phyloP scores from a whole-genome alignment of 768 basidiomycete genomes.

The Glaciozyma martinii region DNA sequence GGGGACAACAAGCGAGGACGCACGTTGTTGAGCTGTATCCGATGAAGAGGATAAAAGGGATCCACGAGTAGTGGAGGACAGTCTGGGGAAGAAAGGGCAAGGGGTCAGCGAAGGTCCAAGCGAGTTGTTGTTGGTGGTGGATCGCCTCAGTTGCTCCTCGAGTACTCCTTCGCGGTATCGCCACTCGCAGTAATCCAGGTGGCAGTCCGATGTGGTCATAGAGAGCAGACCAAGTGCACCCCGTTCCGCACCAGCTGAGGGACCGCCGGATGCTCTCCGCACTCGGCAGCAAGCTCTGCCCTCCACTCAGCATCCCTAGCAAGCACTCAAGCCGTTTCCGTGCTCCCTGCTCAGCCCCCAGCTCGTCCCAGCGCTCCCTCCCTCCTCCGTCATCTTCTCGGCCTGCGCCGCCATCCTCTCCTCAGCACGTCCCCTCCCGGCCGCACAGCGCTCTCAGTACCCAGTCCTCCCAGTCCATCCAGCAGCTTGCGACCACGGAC shows the following conservation, averaged over 20 bases:
- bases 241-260: too few species aligned
- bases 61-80: slow-evolving; percentile 88
- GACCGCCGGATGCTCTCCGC: too few species aligned
- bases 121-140: slow-evolving; percentile 61
- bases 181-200: too few species aligned
- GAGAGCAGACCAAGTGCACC: too few species aligned
- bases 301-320: too few species aligned
- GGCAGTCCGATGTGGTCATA: too few species aligned
- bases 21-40: slow-evolving; percentile 43
- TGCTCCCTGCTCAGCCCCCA: background rate
- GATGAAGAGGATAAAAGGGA: slow-evolving; percentile 90
- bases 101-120: slow-evolving; percentile 54
- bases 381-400: slow-evolving; percentile 54
- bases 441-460: background rate
- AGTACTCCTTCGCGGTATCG: too few species aligned
- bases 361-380: background rate
- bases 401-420: slow-evolving; percentile 53
- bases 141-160: background rate
- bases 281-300: too few species aligned
- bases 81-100: slow-evolving; percentile 48
- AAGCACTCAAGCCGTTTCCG: too few species aligned
- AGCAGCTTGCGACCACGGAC: too few species aligned
- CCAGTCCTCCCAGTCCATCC: too few species aligned
- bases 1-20: background rate
- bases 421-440: background rate